Evolutionary conservation across 1,139 yeast genomes (phyloP).

Genomic region (Saccharomyces hybrid): DNA sequence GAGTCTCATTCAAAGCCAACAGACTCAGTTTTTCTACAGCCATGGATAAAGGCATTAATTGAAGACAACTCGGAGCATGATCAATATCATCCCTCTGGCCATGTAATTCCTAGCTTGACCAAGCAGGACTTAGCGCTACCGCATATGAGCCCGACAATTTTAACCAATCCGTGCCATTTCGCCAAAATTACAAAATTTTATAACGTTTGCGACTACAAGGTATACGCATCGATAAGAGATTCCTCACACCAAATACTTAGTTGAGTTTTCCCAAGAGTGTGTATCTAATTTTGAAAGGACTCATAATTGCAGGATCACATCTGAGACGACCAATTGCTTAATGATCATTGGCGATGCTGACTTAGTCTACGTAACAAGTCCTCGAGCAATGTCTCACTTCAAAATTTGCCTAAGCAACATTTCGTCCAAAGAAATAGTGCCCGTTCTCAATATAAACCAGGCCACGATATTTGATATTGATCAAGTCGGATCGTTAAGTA

Average conservation of each 20-base stretch:
- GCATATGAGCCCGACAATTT: constrained; percentile 7
- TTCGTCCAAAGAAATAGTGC: constrained; percentile 4
- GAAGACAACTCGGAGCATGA: neutral
- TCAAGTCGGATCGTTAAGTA: constrained; percentile 14
- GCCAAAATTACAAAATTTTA: constrained; percentile 17
- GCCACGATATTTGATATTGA: constrained; percentile 17
- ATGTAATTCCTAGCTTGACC: neutral
- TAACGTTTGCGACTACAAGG: constrained; percentile 14
- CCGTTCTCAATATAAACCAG: constrained; percentile 15
- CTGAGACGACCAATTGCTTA: constrained; percentile 16
- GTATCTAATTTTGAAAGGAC: constrained; percentile 18
- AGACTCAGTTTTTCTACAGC: constrained; percentile 10
- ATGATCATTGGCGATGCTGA: constrained; percentile 17
- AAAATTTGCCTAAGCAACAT: neutral
- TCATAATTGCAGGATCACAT: constrained; percentile 16
- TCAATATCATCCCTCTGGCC: constrained; percentile 4
- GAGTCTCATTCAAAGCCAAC: constrained; percentile 7
- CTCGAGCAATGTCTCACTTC: neutral
- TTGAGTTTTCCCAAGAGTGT: constrained; percentile 21
- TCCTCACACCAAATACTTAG: constrained; percentile 16
- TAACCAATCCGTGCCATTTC: constrained; percentile 13
- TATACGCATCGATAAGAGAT: constrained; percentile 19
- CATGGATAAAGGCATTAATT: constrained; percentile 13
- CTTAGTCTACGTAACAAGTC: constrained; percentile 5
- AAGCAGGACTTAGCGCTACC: constrained; percentile 7